Evolutionary conservation across 1,284 basidiomycete species (phyloP).

Genomic region (Ceratobasidium sp.): DNA sequence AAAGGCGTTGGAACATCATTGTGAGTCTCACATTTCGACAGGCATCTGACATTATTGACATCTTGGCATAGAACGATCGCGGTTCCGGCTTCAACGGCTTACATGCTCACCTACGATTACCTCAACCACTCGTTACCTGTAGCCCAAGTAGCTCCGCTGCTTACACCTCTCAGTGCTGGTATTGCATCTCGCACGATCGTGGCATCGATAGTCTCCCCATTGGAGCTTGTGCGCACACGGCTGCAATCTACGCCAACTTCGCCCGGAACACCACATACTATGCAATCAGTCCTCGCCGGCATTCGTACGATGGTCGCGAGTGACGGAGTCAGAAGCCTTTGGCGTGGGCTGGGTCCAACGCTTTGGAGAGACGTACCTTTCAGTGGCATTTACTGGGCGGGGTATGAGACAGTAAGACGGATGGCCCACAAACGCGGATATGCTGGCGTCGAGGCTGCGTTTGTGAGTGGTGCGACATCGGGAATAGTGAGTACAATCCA

Average conservation of each 20-base stretch:
- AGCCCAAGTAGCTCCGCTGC: slow-evolving; percentile 56
- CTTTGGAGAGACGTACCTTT: slow-evolving; percentile 98
- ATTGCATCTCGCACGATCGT: slow-evolving; percentile 83
- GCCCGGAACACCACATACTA: slow-evolving; percentile 74
- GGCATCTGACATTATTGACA: not conserved
- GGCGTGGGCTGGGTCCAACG: slow-evolving; percentile 91
- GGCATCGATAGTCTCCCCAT: slow-evolving; percentile 84
- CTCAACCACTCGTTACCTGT: slow-evolving; percentile 69
- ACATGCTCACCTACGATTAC: slow-evolving; percentile 97
- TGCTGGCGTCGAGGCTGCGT: slow-evolving; percentile 77
- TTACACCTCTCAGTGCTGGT: slow-evolving; percentile 85
- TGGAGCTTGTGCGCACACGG: slow-evolving; percentile 94
- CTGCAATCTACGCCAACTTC: slow-evolving; percentile 86
- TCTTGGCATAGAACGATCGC: slow-evolving; percentile 78
- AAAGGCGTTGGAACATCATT: slow-evolving; percentile 88
- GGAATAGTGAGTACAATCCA: slow-evolving; percentile 61
- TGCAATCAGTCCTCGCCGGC: slow-evolving; percentile 72
- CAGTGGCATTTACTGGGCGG: slow-evolving; percentile 91
- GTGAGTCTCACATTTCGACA: slow-evolving; percentile 61
- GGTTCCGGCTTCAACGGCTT: slow-evolving; percentile 91
- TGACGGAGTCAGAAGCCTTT: slow-evolving; percentile 79
- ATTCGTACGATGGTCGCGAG: slow-evolving; percentile 68
- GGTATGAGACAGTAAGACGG: slow-evolving; percentile 74
- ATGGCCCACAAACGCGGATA: slow-evolving; percentile 63
- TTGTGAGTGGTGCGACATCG: slow-evolving; percentile 83